Conservation (phyloP, 2,329 filamentous ascomycete genomes). For the Aspergillus aculeatinus region DNA sequence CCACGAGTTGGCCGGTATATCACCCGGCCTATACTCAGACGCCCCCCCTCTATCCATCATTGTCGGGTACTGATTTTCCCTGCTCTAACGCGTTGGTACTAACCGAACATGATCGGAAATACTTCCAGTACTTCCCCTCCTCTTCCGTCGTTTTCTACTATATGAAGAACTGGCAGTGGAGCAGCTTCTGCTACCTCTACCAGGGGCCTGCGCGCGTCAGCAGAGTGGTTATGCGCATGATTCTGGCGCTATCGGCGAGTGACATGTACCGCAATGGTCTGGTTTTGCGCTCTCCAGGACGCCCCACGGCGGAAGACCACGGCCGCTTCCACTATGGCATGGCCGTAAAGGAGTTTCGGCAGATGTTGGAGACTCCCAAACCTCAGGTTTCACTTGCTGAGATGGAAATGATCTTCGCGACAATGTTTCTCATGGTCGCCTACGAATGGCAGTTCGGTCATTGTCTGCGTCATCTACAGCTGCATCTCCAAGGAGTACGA, state of each 20-base stretch:
- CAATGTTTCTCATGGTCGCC: constrained; percentile 38
- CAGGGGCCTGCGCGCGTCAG: constrained; percentile 35
- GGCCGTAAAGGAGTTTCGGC: constrained; percentile 39
- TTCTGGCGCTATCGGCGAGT: constrained; percentile 37
- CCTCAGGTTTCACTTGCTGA: constrained; percentile 29
- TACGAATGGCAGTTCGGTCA: constrained; percentile 41
- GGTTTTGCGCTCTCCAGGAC: constrained; percentile 25
- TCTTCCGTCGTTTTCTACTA: constrained; percentile 36
- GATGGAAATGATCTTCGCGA: constrained; percentile 36
- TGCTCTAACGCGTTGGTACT: constrained; percentile 38
- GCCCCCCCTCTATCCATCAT: constrained; percentile 28
- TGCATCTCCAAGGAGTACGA: constrained; percentile 39
- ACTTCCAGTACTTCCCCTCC: constrained; percentile 36
- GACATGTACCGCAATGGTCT: constrained; percentile 39
- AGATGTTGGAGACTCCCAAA: constrained; percentile 32
- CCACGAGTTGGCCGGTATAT: constrained; percentile 7
- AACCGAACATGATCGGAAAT: constrained; percentile 34
- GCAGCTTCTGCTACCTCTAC: constrained; percentile 38
- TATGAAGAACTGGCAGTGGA: constrained; percentile 42
- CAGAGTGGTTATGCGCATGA: constrained; percentile 42
- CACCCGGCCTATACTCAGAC: constrained; percentile 11
- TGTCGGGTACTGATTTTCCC: constrained; percentile 20
- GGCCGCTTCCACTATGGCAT: constrained; percentile 37
- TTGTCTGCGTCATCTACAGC: constrained; percentile 34
- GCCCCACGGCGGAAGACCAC: constrained; percentile 31